These are phyloP conservation scores for Didymella pomorum DNA, from an alignment of 2,329 filamentous ascomycete species.

Conservation along the genomic window DNA sequence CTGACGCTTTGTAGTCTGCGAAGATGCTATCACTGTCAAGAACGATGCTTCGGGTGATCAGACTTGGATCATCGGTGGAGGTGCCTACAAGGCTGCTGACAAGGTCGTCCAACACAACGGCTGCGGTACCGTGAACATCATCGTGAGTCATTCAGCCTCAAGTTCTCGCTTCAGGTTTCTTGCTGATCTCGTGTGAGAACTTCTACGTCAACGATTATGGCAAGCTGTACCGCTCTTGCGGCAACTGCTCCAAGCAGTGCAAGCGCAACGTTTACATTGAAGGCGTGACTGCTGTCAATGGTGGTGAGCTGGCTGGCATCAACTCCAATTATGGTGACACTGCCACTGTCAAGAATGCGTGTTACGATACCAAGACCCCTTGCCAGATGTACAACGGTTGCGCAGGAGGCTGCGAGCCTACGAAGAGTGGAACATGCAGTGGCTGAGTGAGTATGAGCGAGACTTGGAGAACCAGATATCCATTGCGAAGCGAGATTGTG, in stretches of 20 bases:
- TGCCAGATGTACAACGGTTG: conserved; percentile 32
- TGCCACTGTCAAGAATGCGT: conserved; percentile 43
- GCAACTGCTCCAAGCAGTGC: conserved; percentile 54
- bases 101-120: conserved; percentile 52
- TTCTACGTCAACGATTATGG: conserved; percentile 40
- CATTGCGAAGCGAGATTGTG: neutral
- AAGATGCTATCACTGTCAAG: conserved; percentile 45
- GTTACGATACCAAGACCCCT: conserved; percentile 21
- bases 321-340: conserved; percentile 60
- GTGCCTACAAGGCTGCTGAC: conserved; percentile 43
- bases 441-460: conserved; percentile 4
- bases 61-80: conserved; percentile 49
- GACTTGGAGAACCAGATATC: neutral
- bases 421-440: conserved; percentile 26
- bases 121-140: conserved; percentile 44
- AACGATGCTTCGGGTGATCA: conserved; percentile 33
- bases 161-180: neutral
- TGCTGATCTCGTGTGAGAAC: conserved; percentile 10
- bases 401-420: conserved; percentile 30
- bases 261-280: conserved; percentile 54
- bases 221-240: conserved; percentile 55
- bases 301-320: conserved; percentile 55
- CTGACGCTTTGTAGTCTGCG: conserved; percentile 37
- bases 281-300: conserved; percentile 48
- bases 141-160: conserved; percentile 5